Evolutionary conservation across 441 rosid genomes (phyloP), one percentile per base, ranked within the genome.

Genomic region (Rhodomyrtus psidioides): DNA sequence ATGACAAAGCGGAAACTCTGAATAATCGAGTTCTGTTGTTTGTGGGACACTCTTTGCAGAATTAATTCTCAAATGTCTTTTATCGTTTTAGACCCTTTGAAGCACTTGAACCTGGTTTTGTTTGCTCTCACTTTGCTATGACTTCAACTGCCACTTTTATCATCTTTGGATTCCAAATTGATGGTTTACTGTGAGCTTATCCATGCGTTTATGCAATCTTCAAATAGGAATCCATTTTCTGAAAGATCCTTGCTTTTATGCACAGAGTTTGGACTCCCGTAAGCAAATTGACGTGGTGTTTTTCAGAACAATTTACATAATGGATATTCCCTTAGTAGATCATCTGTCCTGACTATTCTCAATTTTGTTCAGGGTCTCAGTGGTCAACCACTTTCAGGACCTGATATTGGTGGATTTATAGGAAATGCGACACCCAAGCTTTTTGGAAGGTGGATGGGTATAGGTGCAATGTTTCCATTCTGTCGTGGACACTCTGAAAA

Each of bases 361-460:
- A 54, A 58, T 83, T 88, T 91, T 86, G 86, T 65, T 87, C 89
- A 96, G 99, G 99, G 98, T 83, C 94, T 97, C 81, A 95, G 99
- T 89, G 99, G 98, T 83, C 99, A 97, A 91, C 99, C 98, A 42
- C 90, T 97, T 89, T 92, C 99, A 28, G 99, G 99, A 87, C 98
- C 99, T 88, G 99, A 97, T 93, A 95, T 97, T 84, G 99, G 99
- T 90, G 99, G 99, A 79, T 96, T 93, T 91, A 95, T 87, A 76
- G 99, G 97, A 85, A 96, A 97, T 92, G 98, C 99, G 42, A 90
- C 98, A 55, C 96, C 99, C 10, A 94, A 91, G 89, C 93, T 97
- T 83, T 97, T 95, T 87, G 99, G 97, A 85, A 92, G 97, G 86
- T 97, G 99, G 99, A 94, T 97, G 99, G 99, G 99, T 17, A 51